Conservation (phyloP, 768 basidiomycete genomes). For the Boletus rufocinnamomeus region DNA sequence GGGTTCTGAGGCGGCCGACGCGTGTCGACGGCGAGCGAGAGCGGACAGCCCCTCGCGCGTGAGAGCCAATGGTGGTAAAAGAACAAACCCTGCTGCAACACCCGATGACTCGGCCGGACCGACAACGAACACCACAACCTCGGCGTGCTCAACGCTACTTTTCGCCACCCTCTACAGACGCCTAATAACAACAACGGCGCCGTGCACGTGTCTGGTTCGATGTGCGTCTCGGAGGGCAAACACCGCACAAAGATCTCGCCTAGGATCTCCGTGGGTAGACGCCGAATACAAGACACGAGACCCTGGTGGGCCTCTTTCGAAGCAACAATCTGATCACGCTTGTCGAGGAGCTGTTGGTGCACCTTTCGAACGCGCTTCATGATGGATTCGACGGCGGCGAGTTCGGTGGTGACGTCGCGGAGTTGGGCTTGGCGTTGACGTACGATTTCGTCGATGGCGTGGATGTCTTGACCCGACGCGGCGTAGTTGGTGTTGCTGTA, state of each 20-base stretch:
- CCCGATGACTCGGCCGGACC: conserved; percentile 9
- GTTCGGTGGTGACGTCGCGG: conserved; percentile 12
- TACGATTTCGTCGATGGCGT: conserved; percentile 17
- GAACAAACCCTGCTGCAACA: conserved; percentile 14
- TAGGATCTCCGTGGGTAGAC: conserved; percentile 47
- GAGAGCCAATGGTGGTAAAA: conserved; percentile 25
- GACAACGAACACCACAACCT: conserved; percentile 50
- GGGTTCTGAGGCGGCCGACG: conserved; percentile 16
- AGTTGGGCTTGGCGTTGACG: conserved; percentile 19
- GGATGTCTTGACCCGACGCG: conserved; percentile 14
- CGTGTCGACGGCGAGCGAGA: conserved; percentile 26
- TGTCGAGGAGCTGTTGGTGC: conserved; percentile 16
- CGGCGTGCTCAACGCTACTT: conserved; percentile 41
- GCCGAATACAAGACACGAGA: conserved; percentile 33
- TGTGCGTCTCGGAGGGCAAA: conserved; percentile 27
- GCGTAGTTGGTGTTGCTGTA: conserved; percentile 19
- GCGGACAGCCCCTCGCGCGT: conserved; percentile 18
- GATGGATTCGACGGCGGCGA: conserved; percentile 14
- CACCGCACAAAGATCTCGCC: conserved; percentile 48
- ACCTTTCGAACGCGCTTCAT: conserved; percentile 12
- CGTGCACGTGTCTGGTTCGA: conserved; percentile 24
- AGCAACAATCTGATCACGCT: conserved; percentile 9
- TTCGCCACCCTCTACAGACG: conserved; percentile 47
- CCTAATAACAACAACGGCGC: conserved; percentile 42
- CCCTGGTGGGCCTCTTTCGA: conserved; percentile 26